Evolutionary conservation across 2,329 filamentous ascomycete species (phyloP), one percentile per base, ranked within the genome.

Genomic region (Rutstroemia sp.): DNA sequence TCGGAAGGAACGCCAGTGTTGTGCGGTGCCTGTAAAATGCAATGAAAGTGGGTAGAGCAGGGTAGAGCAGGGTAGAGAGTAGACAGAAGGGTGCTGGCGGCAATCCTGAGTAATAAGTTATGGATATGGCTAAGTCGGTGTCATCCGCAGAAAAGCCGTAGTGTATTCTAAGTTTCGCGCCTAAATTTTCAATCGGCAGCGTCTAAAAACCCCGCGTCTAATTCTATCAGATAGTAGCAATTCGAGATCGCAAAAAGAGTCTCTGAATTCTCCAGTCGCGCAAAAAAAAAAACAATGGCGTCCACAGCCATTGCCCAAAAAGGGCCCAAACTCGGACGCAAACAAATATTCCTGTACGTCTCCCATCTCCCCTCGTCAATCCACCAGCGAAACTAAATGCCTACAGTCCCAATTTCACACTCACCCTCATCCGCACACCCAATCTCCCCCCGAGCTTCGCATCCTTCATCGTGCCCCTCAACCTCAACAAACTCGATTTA

Each of bases 401-500:
- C 27, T 7, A 14, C 68, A 96, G 92, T 59, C 92, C 92, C 52
- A 84, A 87, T 69, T 89, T 95, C 75, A 82, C 84, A 62, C 77
- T 97, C 68, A 86, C 87, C 59, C 82, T 97, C 67, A 77, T 95
- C 66, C 87, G 85, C 64, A 87, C 85, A 58, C 82, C 83, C 30
- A 78, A 81, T 63, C 81, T 88, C 54, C 86, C 89, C 7, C 84
- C 92, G 19, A 87, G 85, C 71, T 90, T 89, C 71, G 94, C 92
- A 61, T 87, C 85, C 66, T 99, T 99, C 82, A 80, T 86, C 67
- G 92, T 96, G 34, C 94, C 94, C 10, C 80, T 97, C 65, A 85
- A 82, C 66, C 91, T 96, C 79, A 95, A 90, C 79, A 99, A 99
- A 76, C 86, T 97, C 73, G 94, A 99, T 72, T 76, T 99, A 44